Conservation (phyloP, 306 rosid genomes). For the Benincasa hispida region DNA sequence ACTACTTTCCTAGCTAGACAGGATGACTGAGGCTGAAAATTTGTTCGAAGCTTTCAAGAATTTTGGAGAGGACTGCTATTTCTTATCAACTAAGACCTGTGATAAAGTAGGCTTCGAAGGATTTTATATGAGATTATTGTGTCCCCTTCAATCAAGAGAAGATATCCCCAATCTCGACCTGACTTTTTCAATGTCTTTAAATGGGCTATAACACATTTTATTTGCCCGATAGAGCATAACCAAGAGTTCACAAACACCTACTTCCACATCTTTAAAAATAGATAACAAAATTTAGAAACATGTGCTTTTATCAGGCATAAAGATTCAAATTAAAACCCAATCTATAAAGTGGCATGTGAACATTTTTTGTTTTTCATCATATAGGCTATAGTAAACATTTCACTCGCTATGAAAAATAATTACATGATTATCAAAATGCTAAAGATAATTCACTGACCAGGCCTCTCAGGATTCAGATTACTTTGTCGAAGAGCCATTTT, state of each 20-base stretch:
- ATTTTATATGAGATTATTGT: background rate
- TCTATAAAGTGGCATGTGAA: background rate
- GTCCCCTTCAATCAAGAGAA: background rate
- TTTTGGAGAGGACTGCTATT: background rate
- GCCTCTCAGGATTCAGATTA: conserved; percentile 95
- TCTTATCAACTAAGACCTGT: background rate
- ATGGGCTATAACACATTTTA: background rate
- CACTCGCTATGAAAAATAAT: background rate
- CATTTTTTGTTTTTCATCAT: background rate
- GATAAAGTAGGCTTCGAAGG: background rate
- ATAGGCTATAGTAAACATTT: background rate
- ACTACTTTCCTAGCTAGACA: background rate
- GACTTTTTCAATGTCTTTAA: background rate
- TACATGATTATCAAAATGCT: background rate
- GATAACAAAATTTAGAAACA: background rate
- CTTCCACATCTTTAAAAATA: background rate
- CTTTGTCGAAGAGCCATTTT: conserved; percentile 75
- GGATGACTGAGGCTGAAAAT: background rate
- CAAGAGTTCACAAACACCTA: background rate
- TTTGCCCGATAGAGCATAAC: background rate
- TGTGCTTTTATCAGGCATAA: background rate
- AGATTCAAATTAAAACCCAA: background rate
- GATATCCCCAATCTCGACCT: background rate
- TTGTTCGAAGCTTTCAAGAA: background rate
- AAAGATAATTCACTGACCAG: conserved; percentile 46